Evolutionary conservation across 345 rosid genomes (phyloP).

Genomic region (Reutealis trisperma): DNA sequence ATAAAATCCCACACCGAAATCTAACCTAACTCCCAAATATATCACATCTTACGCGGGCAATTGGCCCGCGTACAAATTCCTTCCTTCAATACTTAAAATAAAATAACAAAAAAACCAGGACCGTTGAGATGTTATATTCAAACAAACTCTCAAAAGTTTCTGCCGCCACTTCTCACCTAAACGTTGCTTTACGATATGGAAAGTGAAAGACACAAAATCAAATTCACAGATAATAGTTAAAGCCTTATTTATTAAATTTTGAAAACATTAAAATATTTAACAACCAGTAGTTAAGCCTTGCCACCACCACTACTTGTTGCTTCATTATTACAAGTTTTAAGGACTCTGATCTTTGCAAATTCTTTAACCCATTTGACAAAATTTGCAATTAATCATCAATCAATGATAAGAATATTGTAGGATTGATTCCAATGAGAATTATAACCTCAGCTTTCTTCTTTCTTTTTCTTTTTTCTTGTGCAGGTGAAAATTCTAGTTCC

Average conservation of each 20-base stretch:
- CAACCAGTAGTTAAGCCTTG: constrained; percentile 55
- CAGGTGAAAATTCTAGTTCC: constrained; percentile 38
- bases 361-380: neutral
- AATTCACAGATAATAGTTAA: neutral
- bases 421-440: constrained; percentile 38
- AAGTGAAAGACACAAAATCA: constrained; percentile 25
- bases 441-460: constrained; percentile 32
- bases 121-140: constrained; percentile 54
- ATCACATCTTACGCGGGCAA: no score
- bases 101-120: constrained; percentile 13
- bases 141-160: constrained; percentile 19
- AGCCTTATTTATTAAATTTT: neutral
- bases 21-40: no score
- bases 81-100: no score
- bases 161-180: constrained; percentile 35
- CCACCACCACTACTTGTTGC: constrained; percentile 5
- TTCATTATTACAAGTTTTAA: neutral
- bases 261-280: constrained; percentile 32
- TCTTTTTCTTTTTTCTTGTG: constrained; percentile 44
- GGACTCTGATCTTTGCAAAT: constrained; percentile 5
- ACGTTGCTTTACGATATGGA: constrained; percentile 26
- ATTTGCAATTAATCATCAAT: constrained; percentile 5
- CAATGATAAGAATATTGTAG: neutral
- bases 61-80: no score
- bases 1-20: no score